Conservation (phyloP, 2,329 filamentous ascomycete genomes). For the Claviceps arundinis region DNA sequence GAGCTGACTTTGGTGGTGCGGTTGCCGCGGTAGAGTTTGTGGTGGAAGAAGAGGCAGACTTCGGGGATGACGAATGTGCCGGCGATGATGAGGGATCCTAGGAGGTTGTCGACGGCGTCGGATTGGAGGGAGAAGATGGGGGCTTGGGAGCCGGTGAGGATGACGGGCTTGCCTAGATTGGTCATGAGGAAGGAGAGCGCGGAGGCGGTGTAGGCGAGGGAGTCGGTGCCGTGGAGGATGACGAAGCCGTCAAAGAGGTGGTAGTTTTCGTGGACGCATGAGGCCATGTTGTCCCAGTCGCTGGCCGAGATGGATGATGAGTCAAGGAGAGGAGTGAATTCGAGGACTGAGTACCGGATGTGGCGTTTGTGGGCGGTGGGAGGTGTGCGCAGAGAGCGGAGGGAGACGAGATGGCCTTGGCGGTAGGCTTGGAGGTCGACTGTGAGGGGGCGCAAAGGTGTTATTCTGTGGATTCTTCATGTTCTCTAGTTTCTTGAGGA, state of each 20-base stretch:
- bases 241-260: conserved; percentile 83
- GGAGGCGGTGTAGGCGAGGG: conserved; percentile 76
- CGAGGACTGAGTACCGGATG: conserved; percentile 71
- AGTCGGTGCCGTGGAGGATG: conserved; percentile 82
- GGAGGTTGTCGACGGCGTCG: conserved; percentile 80
- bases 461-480: neutral
- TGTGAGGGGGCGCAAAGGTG: conserved; percentile 9
- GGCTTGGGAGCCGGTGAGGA: conserved; percentile 71
- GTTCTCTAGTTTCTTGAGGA: neutral
- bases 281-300: conserved; percentile 76
- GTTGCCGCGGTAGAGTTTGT: conserved; percentile 80
- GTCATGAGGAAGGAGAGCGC: conserved; percentile 88
- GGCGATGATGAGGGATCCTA: conserved; percentile 78
- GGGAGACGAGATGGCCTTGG: conserved; percentile 32
- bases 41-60: conserved; percentile 88
- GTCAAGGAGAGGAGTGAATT: conserved; percentile 75
- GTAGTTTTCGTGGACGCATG: conserved; percentile 72
- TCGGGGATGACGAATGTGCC: conserved; percentile 89
- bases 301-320: conserved; percentile 79
- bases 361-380: conserved; percentile 67
- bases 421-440: conserved; percentile 38
- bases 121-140: conserved; percentile 85
- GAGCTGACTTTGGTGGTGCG: conserved; percentile 79
- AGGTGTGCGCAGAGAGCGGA: conserved; percentile 66
- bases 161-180: conserved; percentile 80